A percentile compares a stretch with the other conserved stretches of the same genome.
These are phyloP conservation scores for Alternaria brassicicola DNA, from an alignment of 2,329 filamentous ascomycete genomes.

Conservation along the genomic window DNA sequence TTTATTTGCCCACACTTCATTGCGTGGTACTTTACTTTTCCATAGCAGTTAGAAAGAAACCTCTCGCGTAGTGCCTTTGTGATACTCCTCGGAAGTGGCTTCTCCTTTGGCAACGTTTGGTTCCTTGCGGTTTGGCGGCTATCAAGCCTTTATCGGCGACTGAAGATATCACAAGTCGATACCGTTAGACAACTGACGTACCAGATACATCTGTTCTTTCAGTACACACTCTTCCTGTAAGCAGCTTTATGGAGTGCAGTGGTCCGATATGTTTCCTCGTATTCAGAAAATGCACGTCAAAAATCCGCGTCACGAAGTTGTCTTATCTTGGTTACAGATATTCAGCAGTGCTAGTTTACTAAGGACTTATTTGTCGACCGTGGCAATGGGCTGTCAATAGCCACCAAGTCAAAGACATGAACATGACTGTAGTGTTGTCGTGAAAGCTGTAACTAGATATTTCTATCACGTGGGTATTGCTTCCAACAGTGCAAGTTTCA, in stretches of 20 bases:
- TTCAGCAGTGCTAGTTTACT: neutral
- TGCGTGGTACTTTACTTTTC: neutral
- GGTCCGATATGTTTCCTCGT: neutral
- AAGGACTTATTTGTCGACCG: neutral
- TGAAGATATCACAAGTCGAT: neutral
- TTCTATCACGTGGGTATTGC: neutral
- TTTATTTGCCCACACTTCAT: neutral
- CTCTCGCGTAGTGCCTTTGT: neutral
- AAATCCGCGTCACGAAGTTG: too few relatives aligned
- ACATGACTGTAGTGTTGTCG: neutral
- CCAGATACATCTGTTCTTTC: neutral
- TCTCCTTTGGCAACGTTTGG: neutral
- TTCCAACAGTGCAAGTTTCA: neutral
- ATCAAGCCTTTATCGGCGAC: neutral
- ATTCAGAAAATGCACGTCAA: neutral
- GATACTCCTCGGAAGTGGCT: fast-evolving
- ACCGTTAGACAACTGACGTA: neutral
- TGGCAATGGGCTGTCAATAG: neutral
- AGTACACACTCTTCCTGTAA: neutral
- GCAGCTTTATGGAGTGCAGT: neutral
- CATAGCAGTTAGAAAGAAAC: fast-evolving
- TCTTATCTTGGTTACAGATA: neutral
- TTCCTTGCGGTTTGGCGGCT: neutral
- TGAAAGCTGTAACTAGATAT: neutral
- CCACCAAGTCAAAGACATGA: neutral